Evolutionary conservation across 1,284 basidiomycete genomes (phyloP), one percentile per base, ranked within the genome.

Genomic region (Malassezia japonica): DNA sequence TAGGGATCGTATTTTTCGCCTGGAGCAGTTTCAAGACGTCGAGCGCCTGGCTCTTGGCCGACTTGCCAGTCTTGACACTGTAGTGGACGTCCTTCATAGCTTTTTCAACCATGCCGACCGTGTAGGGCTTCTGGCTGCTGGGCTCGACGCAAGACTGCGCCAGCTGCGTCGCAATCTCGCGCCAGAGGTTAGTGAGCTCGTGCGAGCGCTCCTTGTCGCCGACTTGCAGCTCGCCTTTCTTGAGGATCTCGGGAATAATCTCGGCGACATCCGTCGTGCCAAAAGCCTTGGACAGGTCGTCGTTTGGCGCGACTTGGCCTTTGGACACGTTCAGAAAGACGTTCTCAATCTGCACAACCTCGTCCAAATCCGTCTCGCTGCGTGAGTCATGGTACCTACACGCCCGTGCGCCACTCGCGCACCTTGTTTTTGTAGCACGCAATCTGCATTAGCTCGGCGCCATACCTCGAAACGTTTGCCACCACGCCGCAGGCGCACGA

Each of bases 361-460:
- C 92, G 64, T 94, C 88, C 31, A 98, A 76, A 75, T 87, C 85
- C 32, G 83, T 91, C 78, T 98, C 92, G 20, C 44, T 50, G 44
- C 9, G 34, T 53, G 5, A 39, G 50, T 25, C 6, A 21, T 31
- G 38, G 10, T 16, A 51, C 49, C 34, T 24, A 77, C 82, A 92
- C 85, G 56, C 89, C 89, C 47, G 82, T 87, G 50, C 92, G 78
- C 82, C 86, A 98, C 75, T 95, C 91, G 62, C 90, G 86, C 18
- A 96, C 92, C 77, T 96, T 96, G 77, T 99, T 99, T 79, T 96
- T 95, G 78, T 96, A 96, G 75, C 91, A 96, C 40, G 92, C 92
- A 63, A 98, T 86, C 87, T 50, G 48, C 12, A 18, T 44, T 12
- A 44, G 25, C 31, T 2, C 12, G 15, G 13, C 23, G 16, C 16